Evolutionary conservation across 305 asterid species (phyloP), one percentile per base, ranked within the genome.

Genomic region (Fraxinus sp.): DNA sequence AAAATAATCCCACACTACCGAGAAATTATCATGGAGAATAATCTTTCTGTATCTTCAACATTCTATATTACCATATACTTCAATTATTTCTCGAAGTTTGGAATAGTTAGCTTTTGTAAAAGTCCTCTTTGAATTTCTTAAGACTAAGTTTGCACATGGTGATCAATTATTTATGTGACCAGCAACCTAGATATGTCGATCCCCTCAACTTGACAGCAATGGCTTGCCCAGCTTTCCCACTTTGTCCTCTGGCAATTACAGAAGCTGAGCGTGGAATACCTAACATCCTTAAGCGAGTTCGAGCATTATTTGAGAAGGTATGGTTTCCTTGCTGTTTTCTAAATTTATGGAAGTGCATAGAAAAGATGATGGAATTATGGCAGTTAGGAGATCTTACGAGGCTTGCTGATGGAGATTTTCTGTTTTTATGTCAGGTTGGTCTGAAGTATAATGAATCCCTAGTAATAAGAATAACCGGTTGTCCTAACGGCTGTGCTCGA

Each of bases 211-310:
- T 91, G 76, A 94, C 98, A 77, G 93, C 98, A 32, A 96, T 96
- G 98, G 98, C 99, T 5, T 96, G 99, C 95, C 99, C 99, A 73
- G 99, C 99, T 55, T 89, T 96, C 70, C 99, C 99, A 7, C 92
- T 96, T 57, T 96, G 99, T 82, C 97, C 99, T 75, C 88, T 96
- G 89, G 99, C 98, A 85, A 86, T 94, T 73, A 86, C 99, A 55
- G 99, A 94, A 96, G 99, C 99, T 74, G 99, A 96, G 85, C 99
- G 99, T 82, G 98, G 99, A 82, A 90, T 90, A 81, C 99, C 99
- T 37, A 97, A 88, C 84, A 87, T 94, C 84, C 97, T 96, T 76
- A 96, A 94, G 92, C 93, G 96, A 22, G 91, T 93, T 79, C 90
- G 99, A 82, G 93, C 96, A 66, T 87, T 90, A 32, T 94, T 96